phyloP scores from a whole-genome alignment of 2,329 filamentous ascomycete species.

The Colletotrichum sp. region DNA sequence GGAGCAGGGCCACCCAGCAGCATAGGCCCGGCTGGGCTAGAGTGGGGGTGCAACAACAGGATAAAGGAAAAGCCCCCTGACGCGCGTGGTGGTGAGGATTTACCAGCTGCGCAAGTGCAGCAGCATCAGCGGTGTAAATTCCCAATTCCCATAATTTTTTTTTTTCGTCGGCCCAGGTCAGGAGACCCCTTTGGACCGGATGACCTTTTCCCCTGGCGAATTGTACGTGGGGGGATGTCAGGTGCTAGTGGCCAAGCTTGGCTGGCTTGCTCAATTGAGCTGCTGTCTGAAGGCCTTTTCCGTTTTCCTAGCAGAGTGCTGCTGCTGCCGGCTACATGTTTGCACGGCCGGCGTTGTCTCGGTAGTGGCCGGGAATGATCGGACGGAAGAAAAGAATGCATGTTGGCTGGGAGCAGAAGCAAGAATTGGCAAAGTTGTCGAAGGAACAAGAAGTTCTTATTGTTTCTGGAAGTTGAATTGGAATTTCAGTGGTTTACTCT shows the following conservation, averaged over 20 bases:
- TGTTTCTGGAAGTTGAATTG: background rate
- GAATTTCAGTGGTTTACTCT: background rate
- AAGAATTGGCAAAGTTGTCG: background rate
- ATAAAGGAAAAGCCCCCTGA: background rate
- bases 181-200: constrained; percentile 1
- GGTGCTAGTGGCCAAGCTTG: background rate
- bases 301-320: background rate
- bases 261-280: background rate
- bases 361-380: background rate
- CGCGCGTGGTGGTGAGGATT: background rate
- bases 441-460: background rate
- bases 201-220: constrained; percentile 5
- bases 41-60: background rate
- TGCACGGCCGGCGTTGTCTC: background rate
- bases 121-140: background rate
- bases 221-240: constrained; percentile 1
- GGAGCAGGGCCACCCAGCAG: background rate
- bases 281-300: background rate
- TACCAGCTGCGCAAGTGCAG: background rate
- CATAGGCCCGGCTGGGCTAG: background rate
- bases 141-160: background rate
- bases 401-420: background rate
- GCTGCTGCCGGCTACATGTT: background rate
- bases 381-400: background rate
- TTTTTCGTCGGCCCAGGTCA: background rate